phyloP scores from a whole-genome alignment of 495 filamentous ascomycete genomes.

The Extremus antarcticus region DNA sequence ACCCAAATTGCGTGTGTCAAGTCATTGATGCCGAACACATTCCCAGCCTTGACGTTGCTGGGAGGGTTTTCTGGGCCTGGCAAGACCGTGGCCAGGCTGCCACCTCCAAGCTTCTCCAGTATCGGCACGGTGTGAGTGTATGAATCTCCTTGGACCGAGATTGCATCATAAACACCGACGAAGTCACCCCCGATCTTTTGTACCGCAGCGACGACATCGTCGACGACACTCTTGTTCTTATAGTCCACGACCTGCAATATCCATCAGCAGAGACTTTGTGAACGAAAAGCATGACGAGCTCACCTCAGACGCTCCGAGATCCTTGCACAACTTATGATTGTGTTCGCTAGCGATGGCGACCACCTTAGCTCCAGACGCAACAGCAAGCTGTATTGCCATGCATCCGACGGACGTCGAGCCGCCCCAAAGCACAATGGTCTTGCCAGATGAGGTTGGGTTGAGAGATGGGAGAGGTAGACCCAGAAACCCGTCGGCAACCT shows the following conservation, averaged over 20 bases:
- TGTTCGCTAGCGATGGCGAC: conserved; percentile 42
- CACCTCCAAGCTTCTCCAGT: conserved; percentile 25
- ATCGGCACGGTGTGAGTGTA: conserved; percentile 21
- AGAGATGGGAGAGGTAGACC: conserved; percentile 29
- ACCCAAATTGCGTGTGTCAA: conserved; percentile 29
- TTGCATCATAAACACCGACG: conserved; percentile 27
- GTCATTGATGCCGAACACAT: conserved; percentile 22
- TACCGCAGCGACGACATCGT: conserved; percentile 29
- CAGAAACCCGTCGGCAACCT: conserved; percentile 25
- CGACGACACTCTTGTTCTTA: conserved; percentile 27
- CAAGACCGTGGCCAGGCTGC: conserved; percentile 17
- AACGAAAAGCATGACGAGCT: not conserved
- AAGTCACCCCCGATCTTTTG: conserved; percentile 20
- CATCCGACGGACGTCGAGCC: conserved; percentile 48
- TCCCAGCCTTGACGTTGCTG: conserved; percentile 9
- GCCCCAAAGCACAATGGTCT: conserved; percentile 49
- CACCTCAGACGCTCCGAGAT: conserved; percentile 40
- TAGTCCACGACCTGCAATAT: conserved; percentile 47
- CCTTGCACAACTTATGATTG: conserved; percentile 44
- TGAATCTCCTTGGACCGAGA: conserved; percentile 16
- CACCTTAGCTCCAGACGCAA: conserved; percentile 48
- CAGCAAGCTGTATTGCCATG: conserved; percentile 51
- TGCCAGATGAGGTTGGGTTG: conserved; percentile 24
- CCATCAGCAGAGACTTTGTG: not conserved
- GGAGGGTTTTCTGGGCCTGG: conserved; percentile 16